A percentile compares a stretch with the other conserved stretches of the same genome.
These are phyloP conservation scores for Yamadazyma dendronema DNA, from an alignment of 1,139 yeast genomes.

Conservation along the genomic window DNA sequence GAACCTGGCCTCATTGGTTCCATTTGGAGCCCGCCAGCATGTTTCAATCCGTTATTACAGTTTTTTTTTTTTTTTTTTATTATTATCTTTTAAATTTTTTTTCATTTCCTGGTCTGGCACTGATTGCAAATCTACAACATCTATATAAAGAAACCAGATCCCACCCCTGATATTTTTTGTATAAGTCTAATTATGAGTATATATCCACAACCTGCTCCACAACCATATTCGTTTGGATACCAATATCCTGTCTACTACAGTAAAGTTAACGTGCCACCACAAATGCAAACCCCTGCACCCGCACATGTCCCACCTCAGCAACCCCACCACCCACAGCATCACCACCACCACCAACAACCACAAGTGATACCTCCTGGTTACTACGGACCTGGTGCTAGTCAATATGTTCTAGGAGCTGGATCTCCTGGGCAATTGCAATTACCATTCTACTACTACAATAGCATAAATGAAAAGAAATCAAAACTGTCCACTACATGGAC, in stretches of 20 bases:
- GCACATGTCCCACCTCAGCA: not conserved
- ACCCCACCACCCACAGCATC: slow-evolving; percentile 2
- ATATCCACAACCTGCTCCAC: slow-evolving; percentile 8
- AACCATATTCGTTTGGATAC: slow-evolving; percentile 8
- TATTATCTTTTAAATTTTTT: slow-evolving; percentile 1
- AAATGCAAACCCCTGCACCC: not conserved
- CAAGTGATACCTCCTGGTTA: slow-evolving; percentile 5
- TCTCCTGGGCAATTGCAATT: slow-evolving; percentile 4
- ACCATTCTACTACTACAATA: slow-evolving; percentile 16
- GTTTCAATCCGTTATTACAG: slow-evolving; percentile 2
- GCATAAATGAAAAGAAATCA: slow-evolving; percentile 17
- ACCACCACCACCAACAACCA: slow-evolving; percentile 6
- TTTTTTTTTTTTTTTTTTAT: slow-evolving; percentile 2
- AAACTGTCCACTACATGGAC: slow-evolving; percentile 42
- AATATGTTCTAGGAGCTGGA: slow-evolving; percentile 1
- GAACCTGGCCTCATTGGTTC: not conserved
- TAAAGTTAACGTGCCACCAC: not conserved
- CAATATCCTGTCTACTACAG: slow-evolving; percentile 11
- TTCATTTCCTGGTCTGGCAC: no score
- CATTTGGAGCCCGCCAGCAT: not conserved
- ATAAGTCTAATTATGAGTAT: slow-evolving; percentile 8
- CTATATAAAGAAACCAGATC: not conserved
- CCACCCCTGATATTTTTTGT: not conserved
- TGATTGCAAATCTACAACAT: not conserved
- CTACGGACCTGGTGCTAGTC: slow-evolving; percentile 5